A percentile compares a stretch with the other conserved stretches of the same genome.
Evolutionary conservation across 495 filamentous ascomycete species (phyloP).

Genomic region (Trichocladium antarcticum): DNA sequence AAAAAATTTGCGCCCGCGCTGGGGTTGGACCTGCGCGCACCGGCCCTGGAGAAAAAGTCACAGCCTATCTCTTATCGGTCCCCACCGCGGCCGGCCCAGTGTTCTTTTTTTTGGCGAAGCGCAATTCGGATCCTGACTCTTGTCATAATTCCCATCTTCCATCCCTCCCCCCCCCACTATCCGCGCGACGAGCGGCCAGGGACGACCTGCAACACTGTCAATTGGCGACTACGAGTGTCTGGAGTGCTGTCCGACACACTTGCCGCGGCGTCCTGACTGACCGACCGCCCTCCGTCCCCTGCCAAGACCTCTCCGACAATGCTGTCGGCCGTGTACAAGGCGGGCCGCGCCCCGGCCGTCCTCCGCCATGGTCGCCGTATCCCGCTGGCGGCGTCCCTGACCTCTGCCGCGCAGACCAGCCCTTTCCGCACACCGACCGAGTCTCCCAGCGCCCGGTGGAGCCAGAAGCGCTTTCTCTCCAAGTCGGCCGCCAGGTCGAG

Average conservation of each 20-base stretch:
- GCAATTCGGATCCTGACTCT: conserved; percentile 7
- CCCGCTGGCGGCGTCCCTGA: conserved; percentile 27
- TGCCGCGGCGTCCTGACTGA: conserved; percentile 2
- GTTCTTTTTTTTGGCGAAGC: conserved; percentile 10
- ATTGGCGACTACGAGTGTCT: conserved; percentile 14
- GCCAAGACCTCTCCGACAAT: conserved; percentile 12
- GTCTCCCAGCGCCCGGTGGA: conserved; percentile 17
- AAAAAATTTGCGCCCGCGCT: conserved; percentile 11
- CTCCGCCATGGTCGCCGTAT: conserved; percentile 40
- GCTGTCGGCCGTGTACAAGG: conserved; percentile 34
- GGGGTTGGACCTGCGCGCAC: conserved; percentile 2
- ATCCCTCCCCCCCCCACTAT: conserved; percentile 2
- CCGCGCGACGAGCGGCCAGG: conserved; percentile 5
- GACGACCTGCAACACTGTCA: conserved; percentile 14
- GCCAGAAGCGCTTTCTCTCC: conserved; percentile 34
- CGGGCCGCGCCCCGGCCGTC: conserved; percentile 38
- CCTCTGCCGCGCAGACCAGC: conserved; percentile 22
- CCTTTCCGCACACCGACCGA: conserved; percentile 25
- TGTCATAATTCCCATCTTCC: conserved; percentile 11
- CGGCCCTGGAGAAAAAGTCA: conserved; percentile 15
- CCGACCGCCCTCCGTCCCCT: conserved; percentile 4
- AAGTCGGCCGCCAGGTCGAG: conserved; percentile 24
- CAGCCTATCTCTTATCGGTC: conserved; percentile 24
- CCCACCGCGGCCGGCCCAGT: conserved; percentile 14
- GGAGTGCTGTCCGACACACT: conserved; percentile 10